Evolutionary conservation across 306 rosid genomes (phyloP).

Genomic region (Prunus fruticosa): DNA sequence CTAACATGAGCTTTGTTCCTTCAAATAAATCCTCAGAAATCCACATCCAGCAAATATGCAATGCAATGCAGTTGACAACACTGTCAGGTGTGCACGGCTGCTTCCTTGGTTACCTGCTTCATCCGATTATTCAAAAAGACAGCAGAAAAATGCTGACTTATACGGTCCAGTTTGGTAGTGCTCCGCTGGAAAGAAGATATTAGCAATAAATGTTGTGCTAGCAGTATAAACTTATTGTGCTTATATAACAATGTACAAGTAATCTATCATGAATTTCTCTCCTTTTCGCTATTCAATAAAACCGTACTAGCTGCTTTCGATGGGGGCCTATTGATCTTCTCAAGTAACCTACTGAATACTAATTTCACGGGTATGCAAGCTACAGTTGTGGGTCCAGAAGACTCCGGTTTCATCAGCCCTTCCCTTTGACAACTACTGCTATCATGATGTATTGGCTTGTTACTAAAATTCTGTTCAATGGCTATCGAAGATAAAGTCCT

Average conservation of each 20-base stretch:
- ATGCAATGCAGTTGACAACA: constrained; percentile 8
- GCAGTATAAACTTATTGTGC: constrained; percentile 47
- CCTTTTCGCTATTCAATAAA: constrained; percentile 57
- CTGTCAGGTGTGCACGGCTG: constrained; percentile 18
- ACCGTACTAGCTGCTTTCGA: constrained; percentile 57
- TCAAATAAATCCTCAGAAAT: background rate
- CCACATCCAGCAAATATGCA: constrained; percentile 15
- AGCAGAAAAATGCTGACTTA: constrained; percentile 2
- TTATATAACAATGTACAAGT: constrained; percentile 70
- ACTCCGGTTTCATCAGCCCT: constrained; percentile 69
- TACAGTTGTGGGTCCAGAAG: constrained; percentile 68
- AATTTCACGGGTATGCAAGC: constrained; percentile 98
- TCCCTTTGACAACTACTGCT: constrained; percentile 50
- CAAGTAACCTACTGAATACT: constrained; percentile 95
- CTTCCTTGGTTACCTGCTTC: constrained; percentile 23
- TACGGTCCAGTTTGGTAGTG: background rate
- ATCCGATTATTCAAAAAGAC: constrained; percentile 20
- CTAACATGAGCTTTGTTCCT: constrained; percentile 7
- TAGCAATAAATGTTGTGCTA: constrained; percentile 18
- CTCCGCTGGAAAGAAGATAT: constrained; percentile 11
- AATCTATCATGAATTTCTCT: constrained; percentile 57
- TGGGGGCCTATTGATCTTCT: constrained; percentile 98
- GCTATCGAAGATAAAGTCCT: constrained; percentile 89
- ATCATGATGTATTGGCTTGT: constrained; percentile 50
- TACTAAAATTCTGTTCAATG: constrained; percentile 50